phyloP scores from a whole-genome alignment of 139 green algal genomes.

The Chlorella ohadii region DNA sequence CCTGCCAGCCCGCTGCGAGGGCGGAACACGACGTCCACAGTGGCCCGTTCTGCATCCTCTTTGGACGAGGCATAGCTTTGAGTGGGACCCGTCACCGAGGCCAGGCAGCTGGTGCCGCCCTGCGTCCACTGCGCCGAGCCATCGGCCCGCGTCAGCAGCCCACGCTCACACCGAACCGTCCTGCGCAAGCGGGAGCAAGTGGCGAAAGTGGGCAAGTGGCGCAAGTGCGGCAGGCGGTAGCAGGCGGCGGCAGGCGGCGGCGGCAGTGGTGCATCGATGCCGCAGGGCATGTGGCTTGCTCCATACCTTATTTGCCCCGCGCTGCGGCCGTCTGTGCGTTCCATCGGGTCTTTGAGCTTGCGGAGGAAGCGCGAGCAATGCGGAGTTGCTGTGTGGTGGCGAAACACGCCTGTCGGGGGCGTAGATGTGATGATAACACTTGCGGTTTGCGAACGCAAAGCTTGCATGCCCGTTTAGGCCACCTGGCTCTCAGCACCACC shows the following conservation, averaged over 20 bases:
- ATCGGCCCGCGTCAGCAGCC: constrained; percentile 65
- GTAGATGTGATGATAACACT: too few species aligned
- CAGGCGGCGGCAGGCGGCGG: neutral
- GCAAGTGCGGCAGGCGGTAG: neutral
- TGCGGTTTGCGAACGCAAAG: too few species aligned
- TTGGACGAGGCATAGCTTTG: constrained; percentile 40
- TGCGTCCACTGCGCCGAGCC: constrained; percentile 73
- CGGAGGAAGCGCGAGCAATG: too few species aligned
- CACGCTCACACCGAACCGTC: constrained; percentile 61
- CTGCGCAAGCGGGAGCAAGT: constrained; percentile 37
- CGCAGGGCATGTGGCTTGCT: neutral
- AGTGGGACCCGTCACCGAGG: constrained; percentile 69
- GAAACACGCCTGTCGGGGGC: too few species aligned
- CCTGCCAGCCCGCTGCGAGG: constrained; percentile 57
- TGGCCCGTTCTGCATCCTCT: constrained; percentile 66
- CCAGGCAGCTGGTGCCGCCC: constrained; percentile 66
- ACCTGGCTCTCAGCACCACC: too few species aligned
- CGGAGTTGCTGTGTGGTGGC: too few species aligned
- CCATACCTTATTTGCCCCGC: constrained; percentile 15
- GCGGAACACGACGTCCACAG: constrained; percentile 73
- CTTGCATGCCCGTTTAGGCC: too few species aligned
- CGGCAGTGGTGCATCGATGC: neutral
- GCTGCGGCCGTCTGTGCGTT: constrained; percentile 16
- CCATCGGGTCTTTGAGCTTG: neutral
- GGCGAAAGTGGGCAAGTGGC: neutral